Evolutionary conservation across 2,329 filamentous ascomycete genomes (phyloP), one percentile per base, ranked within the genome.

Genomic region (Penicillium sp.): DNA sequence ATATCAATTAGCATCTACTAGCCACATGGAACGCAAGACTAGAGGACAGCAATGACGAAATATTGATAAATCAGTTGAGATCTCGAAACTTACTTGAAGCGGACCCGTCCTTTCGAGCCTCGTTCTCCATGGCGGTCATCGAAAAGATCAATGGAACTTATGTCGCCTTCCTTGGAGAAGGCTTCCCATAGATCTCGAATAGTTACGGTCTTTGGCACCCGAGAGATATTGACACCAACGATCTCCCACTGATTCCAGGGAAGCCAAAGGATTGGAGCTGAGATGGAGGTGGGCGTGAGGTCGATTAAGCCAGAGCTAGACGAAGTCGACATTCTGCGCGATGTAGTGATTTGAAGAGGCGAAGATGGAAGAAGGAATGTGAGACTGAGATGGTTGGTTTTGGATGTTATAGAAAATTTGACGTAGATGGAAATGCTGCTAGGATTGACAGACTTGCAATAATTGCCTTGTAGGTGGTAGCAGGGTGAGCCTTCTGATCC

Each of bases 61-160:
- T 51, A 19, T n/a, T 46, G 38, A 16, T 22, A 25, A 46, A 13
- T 8, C 19, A 13, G 35, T 42, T 33, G 19, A 42, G 14, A 25
- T 57, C 46, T 53, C 22, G 7, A 57, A 35, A 54, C 68, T 28
- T 58, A 80, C 70, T 81, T 83, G 63, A 90, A 89, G 1, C 77
- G 79, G 37, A 91, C 74, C 19, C 78, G 81, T 1, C 79, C 86
- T 26, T 45, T 72, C 0, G 77, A 75, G 35, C 74, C 74, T 57
- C 75, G 70, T 28, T 76, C 60, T n/a, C 83, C 76, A 33, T 75
- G 64, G 6, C 66, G 61, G 52, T 78, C 70, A 51, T 84, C 81
- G 52, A 79, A 82, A 1, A 90, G 77, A 14, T 89, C 85, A 38
- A 91, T 84, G 38, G 76, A 82, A 3, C 74, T 74, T 13, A 91